phyloP scores from a whole-genome alignment of 768 basidiomycete genomes.

The Leucosporidium yakuticum region DNA sequence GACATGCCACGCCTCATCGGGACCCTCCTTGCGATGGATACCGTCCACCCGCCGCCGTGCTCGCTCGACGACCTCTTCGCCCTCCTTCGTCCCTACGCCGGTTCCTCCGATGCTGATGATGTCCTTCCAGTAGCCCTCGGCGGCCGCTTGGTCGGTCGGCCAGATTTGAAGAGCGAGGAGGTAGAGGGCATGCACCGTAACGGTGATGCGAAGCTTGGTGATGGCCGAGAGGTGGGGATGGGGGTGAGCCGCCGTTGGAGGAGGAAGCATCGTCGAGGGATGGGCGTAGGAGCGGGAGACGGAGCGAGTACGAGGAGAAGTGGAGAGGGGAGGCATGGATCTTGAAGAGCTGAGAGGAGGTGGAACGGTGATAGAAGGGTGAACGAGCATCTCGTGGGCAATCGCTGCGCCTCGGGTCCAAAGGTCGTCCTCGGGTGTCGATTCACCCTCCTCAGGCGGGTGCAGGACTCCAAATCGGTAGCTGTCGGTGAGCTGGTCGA shows the following conservation, averaged over 20 bases:
- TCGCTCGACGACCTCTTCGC: slow-evolving; percentile 20
- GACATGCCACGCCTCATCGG: slow-evolving; percentile 15
- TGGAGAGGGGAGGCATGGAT: neutral
- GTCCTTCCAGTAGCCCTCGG: slow-evolving; percentile 10
- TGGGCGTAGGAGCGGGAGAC: slow-evolving; percentile 26
- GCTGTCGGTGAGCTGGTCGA: slow-evolving; percentile 18
- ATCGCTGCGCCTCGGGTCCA: neutral
- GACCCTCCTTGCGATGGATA: neutral
- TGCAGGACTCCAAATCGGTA: slow-evolving; percentile 26
- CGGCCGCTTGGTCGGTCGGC: neutral
- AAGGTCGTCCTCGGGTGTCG: neutral
- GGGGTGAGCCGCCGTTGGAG: neutral
- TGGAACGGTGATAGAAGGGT: slow-evolving; percentile 7
- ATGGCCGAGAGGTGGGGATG: neutral
- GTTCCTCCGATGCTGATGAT: slow-evolving; percentile 8
- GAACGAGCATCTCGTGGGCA: slow-evolving; percentile 3
- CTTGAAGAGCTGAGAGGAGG: neutral
- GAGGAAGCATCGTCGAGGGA: slow-evolving; percentile 2
- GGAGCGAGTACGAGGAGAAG: neutral
- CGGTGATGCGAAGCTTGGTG: slow-evolving; percentile 12
- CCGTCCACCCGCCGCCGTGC: slow-evolving; percentile 14
- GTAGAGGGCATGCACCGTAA: slow-evolving; percentile 27
- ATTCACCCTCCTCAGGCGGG: neutral
- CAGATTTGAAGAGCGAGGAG: slow-evolving; percentile 24
- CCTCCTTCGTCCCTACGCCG: slow-evolving; percentile 27